These are phyloP conservation scores for Podila minutissima DNA, from an alignment of 192 early-diverging fungal genomes.

Conservation along the genomic window DNA sequence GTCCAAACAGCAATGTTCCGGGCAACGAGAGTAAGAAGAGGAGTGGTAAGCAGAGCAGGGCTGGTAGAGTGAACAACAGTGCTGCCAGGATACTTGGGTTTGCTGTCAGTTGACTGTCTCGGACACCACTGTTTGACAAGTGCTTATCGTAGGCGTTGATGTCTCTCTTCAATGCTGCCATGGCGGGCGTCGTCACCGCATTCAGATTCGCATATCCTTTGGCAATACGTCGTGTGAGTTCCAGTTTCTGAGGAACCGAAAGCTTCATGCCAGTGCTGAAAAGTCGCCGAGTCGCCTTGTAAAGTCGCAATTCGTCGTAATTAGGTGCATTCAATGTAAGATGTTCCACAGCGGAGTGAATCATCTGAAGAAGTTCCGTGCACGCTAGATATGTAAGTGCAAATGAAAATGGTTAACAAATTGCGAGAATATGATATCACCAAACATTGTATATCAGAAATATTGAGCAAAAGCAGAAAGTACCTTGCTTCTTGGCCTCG, in stretches of 20 bases:
- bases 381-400: constrained; percentile 26
- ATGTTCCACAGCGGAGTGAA: constrained; percentile 45
- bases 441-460: neutral
- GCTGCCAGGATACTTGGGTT: constrained; percentile 32
- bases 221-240: constrained; percentile 45
- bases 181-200: constrained; percentile 9
- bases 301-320: constrained; percentile 49
- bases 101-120: constrained; percentile 41
- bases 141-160: constrained; percentile 40
- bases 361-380: constrained; percentile 50
- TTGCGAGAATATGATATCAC: neutral
- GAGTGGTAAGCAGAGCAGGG: constrained; percentile 27
- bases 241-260: constrained; percentile 44
- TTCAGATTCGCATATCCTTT: constrained; percentile 36
- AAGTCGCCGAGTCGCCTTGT: constrained; percentile 52
- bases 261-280: constrained; percentile 42
- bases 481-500: constrained; percentile 50
- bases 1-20: constrained; percentile 48
- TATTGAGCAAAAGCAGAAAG: neutral
- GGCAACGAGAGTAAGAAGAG: constrained; percentile 44
- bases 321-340: constrained; percentile 55
- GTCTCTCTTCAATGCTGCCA: constrained; percentile 43
- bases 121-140: constrained; percentile 17
- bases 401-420: constrained; percentile 2
- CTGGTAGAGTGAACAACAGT: constrained; percentile 28